A percentile compares a stretch with the other conserved stretches of the same genome.
phyloP scores from a whole-genome alignment of 1,284 basidiomycete species.

The Ceratobasidium sp. region DNA sequence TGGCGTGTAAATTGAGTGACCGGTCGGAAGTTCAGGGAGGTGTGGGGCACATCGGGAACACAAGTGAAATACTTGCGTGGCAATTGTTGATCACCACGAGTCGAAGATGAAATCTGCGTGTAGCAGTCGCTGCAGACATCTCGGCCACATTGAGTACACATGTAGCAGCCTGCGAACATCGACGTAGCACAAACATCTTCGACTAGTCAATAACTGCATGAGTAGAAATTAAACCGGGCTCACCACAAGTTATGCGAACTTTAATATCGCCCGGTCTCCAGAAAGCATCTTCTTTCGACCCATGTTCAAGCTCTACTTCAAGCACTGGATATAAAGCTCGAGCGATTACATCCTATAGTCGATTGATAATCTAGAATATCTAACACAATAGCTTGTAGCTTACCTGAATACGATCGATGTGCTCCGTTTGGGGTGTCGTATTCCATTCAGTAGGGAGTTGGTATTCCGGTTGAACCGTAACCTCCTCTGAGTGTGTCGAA shows the following conservation, averaged over 20 bases:
- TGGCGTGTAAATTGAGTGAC: constrained; percentile 80
- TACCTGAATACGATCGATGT: constrained; percentile 36
- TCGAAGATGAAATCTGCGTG: constrained; percentile 71
- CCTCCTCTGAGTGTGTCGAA: background rate
- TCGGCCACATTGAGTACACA: constrained; percentile 88
- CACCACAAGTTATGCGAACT: constrained; percentile 87
- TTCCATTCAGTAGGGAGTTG: constrained; percentile 26
- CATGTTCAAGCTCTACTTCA: constrained; percentile 76
- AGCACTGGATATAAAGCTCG: constrained; percentile 77
- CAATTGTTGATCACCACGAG: constrained; percentile 56
- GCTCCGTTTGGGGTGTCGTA: constrained; percentile 14
- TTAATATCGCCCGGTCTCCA: constrained; percentile 81
- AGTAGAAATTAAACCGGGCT: constrained; percentile 89
- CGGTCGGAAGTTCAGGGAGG: constrained; percentile 77
- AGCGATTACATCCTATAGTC: constrained; percentile 73
- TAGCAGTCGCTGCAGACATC: constrained; percentile 92
- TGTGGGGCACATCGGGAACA: constrained; percentile 68
- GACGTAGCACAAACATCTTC: constrained; percentile 93
- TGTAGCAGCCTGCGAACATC: constrained; percentile 90
- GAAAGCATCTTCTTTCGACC: constrained; percentile 73
- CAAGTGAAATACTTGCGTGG: constrained; percentile 67
- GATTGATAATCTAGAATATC: background rate
- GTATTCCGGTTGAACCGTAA: background rate
- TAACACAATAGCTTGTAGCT: background rate
- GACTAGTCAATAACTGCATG: constrained; percentile 12